A percentile compares a stretch with the other conserved stretches of the same genome.
Evolutionary conservation across 306 rosid species (phyloP).

Genomic region (cucumber (Cucumis sativus)): DNA sequence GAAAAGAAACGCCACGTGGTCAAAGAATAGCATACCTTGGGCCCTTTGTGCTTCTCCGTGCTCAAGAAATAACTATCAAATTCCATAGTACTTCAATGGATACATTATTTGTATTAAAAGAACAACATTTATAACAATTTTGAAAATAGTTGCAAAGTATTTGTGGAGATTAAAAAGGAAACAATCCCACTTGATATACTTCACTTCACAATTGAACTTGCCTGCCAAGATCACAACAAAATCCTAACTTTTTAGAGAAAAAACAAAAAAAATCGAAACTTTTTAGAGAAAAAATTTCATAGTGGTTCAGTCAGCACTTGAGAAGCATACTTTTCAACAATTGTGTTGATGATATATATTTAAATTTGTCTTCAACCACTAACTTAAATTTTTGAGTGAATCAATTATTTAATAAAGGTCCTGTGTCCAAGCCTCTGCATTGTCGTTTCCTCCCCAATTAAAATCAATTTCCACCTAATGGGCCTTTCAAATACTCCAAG

Average conservation of each 20-base stretch:
- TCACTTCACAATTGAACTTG: slow-evolving; percentile 1
- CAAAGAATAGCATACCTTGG: slow-evolving; percentile 35
- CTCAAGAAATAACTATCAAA: slow-evolving; percentile 63
- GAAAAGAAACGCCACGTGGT: neutral
- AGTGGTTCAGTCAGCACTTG: neutral
- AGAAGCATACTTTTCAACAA: neutral
- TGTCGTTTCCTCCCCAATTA: too few relatives aligned
- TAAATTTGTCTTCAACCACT: too few relatives aligned
- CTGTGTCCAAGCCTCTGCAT: too few relatives aligned
- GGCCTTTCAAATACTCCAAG: too few relatives aligned
- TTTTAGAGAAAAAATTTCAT: neutral
- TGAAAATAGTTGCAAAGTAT: neutral
- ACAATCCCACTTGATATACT: neutral
- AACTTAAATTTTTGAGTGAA: too few relatives aligned
- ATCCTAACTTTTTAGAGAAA: neutral
- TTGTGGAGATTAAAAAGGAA: neutral
- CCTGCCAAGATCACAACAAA: slow-evolving; percentile 31
- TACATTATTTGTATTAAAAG: neutral
- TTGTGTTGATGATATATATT: too few relatives aligned
- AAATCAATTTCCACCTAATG: too few relatives aligned
- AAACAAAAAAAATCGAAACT: too few relatives aligned
- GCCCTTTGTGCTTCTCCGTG: slow-evolving; percentile 46
- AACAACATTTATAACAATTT: neutral
- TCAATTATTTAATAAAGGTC: too few relatives aligned
- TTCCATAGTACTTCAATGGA: slow-evolving; percentile 16